Conservation (phyloP, 495 filamentous ascomycete genomes). For the Neurospora intermedia region DNA sequence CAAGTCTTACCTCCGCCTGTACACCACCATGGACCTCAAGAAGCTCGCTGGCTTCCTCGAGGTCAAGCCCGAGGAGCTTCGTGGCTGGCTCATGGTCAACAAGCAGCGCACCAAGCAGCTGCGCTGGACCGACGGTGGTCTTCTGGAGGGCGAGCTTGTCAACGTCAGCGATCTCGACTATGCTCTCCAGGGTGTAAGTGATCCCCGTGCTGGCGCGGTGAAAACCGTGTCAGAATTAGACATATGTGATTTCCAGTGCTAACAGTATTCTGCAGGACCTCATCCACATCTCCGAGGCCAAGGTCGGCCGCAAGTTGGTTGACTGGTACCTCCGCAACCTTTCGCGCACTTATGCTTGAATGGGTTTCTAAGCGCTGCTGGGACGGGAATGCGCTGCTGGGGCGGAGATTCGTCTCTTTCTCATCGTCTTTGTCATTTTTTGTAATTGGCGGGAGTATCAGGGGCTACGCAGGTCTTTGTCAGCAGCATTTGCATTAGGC, state of each 20-base stretch:
- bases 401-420: neutral
- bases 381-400: neutral
- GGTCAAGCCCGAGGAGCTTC: slow-evolving; percentile 81
- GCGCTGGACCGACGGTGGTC: slow-evolving; percentile 80
- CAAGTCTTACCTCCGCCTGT: slow-evolving; percentile 96
- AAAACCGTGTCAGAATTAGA: neutral
- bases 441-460: slow-evolving; percentile 5
- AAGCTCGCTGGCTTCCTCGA: slow-evolving; percentile 96
- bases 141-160: slow-evolving; percentile 85
- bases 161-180: slow-evolving; percentile 92
- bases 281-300: slow-evolving; percentile 97
- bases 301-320: slow-evolving; percentile 90
- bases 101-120: slow-evolving; percentile 97
- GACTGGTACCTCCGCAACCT: slow-evolving; percentile 99
- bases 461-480: slow-evolving; percentile 3
- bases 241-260: neutral
- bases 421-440: slow-evolving; percentile 3
- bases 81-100: slow-evolving; percentile 85
- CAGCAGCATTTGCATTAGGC: slow-evolving; percentile 14
- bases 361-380: neutral
- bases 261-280: slow-evolving; percentile 48
- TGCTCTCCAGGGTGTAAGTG: slow-evolving; percentile 78
- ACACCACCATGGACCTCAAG: slow-evolving; percentile 98
- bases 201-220: neutral
- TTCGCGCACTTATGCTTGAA: slow-evolving; percentile 65